Evolutionary conservation across 2,329 filamentous ascomycete species (phyloP).

Genomic region (Kalmusia sp.): DNA sequence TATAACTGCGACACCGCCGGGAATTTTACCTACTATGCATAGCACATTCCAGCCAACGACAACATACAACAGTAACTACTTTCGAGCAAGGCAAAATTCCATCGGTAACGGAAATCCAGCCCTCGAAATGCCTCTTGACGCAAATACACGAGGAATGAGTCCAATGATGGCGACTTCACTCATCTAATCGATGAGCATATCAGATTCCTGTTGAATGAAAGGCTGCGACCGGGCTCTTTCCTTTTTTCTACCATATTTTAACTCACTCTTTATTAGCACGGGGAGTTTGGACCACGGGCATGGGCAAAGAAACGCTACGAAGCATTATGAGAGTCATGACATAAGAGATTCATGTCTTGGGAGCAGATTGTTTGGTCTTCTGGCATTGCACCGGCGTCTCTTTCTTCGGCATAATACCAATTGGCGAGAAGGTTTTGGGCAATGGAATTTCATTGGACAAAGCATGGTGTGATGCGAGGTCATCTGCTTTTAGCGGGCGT

Average conservation of each 20-base stretch:
- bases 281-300: not conserved
- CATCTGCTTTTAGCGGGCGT: slow-evolving; percentile 14
- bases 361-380: slow-evolving; percentile 3
- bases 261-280: slow-evolving; percentile 1
- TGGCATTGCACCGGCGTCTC: slow-evolving; percentile 13
- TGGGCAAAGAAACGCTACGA: not conserved
- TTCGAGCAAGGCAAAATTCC: slow-evolving; percentile 36
- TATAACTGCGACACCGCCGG: slow-evolving; percentile 32
- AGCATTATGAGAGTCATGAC: not conserved
- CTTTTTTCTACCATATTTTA: slow-evolving; percentile 1
- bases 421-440: not conserved
- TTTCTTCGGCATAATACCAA: slow-evolving; percentile 12
- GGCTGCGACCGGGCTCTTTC: not conserved
- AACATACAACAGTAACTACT: slow-evolving; percentile 37
- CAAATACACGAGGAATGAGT: slow-evolving; percentile 31
- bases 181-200: slow-evolving; percentile 22
- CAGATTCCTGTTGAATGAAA: not conserved
- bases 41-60: slow-evolving; percentile 29
- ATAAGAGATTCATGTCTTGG: not conserved
- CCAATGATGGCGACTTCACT: slow-evolving; percentile 43
- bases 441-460: not conserved
- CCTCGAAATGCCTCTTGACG: slow-evolving; percentile 37
- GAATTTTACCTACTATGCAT: slow-evolving; percentile 29
- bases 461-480: not conserved
- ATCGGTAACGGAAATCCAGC: slow-evolving; percentile 20